Conservation (phyloP, 495 filamentous ascomycete species). For the Aspergillus bridgeri region DNA sequence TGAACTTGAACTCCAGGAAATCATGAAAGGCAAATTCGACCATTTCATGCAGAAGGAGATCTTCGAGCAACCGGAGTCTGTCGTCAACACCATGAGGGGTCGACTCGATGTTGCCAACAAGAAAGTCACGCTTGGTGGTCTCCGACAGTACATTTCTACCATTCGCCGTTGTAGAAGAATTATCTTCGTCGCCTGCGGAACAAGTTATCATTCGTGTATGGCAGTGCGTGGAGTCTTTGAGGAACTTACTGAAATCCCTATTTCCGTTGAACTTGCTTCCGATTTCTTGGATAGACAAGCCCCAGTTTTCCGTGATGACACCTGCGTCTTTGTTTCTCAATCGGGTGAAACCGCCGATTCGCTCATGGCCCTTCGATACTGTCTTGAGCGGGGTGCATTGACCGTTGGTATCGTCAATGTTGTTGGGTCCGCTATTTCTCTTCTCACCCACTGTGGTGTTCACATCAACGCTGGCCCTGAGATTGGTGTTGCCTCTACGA, state of each 20-base stretch:
- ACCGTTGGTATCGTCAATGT: conserved; percentile 98
- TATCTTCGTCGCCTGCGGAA: conserved; percentile 98
- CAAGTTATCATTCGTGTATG: conserved; percentile 98
- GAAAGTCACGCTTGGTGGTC: conserved; percentile 88
- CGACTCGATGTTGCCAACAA: conserved; percentile 91
- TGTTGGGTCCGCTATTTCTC: conserved; percentile 95
- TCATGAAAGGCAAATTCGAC: conserved; percentile 99
- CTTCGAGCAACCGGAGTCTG: conserved; percentile 98
- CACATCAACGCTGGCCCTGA: conserved; percentile 99
- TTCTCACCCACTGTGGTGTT: conserved; percentile 98
- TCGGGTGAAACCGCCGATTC: conserved; percentile 99
- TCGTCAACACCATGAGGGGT: conserved; percentile 99
- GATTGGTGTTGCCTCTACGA: conserved; percentile 98
- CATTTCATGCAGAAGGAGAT: conserved; percentile 99
- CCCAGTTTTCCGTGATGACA: conserved; percentile 99
- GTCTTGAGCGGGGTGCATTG: conserved; percentile 91
- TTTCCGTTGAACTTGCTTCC: conserved; percentile 92
- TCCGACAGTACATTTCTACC: conserved; percentile 92
- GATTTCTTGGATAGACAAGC: conserved; percentile 97
- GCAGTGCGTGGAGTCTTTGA: conserved; percentile 96
- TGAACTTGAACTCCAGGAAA: conserved; percentile 97
- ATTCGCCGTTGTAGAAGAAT: conserved; percentile 94
- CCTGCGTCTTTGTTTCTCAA: conserved; percentile 97
- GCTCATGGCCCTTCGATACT: conserved; percentile 93
- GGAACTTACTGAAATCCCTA: conserved; percentile 96